phyloP scores from a whole-genome alignment of 2,329 filamentous ascomycete species.

The Akanthomyces lecanii region DNA sequence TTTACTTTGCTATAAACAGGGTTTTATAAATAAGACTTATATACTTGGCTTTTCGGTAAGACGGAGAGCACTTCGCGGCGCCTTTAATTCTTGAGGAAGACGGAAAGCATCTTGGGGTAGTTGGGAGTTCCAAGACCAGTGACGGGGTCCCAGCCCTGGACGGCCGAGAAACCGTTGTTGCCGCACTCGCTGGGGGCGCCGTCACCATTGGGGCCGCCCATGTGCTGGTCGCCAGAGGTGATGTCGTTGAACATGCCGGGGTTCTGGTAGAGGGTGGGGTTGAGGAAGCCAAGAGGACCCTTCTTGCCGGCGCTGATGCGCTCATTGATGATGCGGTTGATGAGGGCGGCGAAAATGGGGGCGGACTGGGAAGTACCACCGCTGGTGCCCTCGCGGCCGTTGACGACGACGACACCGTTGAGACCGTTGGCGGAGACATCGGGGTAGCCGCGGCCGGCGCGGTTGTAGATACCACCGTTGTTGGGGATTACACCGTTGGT shows the following conservation, averaged over 20 bases:
- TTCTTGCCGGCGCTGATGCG: constrained; percentile 28
- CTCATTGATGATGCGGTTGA: constrained; percentile 21
- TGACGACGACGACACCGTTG: constrained; percentile 38
- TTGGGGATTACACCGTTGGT: constrained; percentile 1
- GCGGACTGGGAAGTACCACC: constrained; percentile 18
- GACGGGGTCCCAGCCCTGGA: constrained; percentile 15
- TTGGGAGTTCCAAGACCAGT: constrained; percentile 14
- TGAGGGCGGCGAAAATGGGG: constrained; percentile 20
- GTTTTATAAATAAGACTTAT: too few relatives aligned
- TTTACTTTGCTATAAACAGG: too few relatives aligned
- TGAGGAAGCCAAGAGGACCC: constrained; percentile 32
- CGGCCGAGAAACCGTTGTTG: constrained; percentile 1
- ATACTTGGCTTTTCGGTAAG: too few relatives aligned
- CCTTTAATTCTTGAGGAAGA: not conserved
- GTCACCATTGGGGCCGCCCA: not conserved
- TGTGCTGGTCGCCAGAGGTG: not conserved
- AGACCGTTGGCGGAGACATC: constrained; percentile 42
- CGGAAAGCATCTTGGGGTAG: constrained; percentile 12
- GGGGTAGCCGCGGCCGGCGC: constrained; percentile 22
- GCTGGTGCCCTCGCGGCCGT: constrained; percentile 21
- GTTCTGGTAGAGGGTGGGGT: constrained; percentile 16
- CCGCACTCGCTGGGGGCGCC: constrained; percentile 1
- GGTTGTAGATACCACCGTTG: constrained; percentile 8
- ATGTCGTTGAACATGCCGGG: constrained; percentile 5
- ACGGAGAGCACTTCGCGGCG: too few relatives aligned